phyloP scores from a whole-genome alignment of 2,329 filamentous ascomycete species.

The Cordyceps javanica region DNA sequence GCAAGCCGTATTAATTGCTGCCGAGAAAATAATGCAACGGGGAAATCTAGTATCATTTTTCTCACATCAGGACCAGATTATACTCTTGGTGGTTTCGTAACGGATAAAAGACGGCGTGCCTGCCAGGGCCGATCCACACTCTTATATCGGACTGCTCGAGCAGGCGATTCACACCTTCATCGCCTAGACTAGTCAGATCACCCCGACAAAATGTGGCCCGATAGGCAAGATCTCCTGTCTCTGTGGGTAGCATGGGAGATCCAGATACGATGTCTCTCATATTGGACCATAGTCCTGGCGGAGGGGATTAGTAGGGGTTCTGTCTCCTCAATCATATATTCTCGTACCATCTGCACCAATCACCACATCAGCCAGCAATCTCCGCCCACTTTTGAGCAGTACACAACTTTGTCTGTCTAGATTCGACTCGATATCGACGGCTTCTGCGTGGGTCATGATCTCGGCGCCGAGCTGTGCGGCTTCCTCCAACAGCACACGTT shows the following conservation, averaged over 20 bases:
- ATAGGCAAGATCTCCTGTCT: background rate
- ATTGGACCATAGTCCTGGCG: background rate
- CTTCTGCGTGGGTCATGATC: slow-evolving; percentile 8
- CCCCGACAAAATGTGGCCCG: background rate
- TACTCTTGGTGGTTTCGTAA: background rate
- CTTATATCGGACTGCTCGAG: background rate
- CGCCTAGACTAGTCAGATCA: background rate
- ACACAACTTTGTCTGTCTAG: background rate
- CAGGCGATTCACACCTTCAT: background rate
- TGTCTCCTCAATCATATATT: background rate
- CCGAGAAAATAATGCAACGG: too few species aligned
- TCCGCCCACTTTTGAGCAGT: background rate
- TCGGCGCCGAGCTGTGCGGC: background rate
- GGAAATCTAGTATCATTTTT: background rate
- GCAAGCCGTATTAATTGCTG: background rate
- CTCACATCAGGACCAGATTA: background rate
- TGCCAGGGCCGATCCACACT: background rate
- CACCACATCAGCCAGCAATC: slow-evolving; percentile 5
- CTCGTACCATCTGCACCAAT: slow-evolving; percentile 12
- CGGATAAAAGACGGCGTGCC: background rate
- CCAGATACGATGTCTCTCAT: background rate
- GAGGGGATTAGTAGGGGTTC: background rate
- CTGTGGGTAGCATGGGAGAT: background rate
- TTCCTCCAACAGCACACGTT: slow-evolving; percentile 5
- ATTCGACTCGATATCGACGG: background rate